phyloP scores from a whole-genome alignment of 129 eudicot genomes.

The Saussurea involucrata region DNA sequence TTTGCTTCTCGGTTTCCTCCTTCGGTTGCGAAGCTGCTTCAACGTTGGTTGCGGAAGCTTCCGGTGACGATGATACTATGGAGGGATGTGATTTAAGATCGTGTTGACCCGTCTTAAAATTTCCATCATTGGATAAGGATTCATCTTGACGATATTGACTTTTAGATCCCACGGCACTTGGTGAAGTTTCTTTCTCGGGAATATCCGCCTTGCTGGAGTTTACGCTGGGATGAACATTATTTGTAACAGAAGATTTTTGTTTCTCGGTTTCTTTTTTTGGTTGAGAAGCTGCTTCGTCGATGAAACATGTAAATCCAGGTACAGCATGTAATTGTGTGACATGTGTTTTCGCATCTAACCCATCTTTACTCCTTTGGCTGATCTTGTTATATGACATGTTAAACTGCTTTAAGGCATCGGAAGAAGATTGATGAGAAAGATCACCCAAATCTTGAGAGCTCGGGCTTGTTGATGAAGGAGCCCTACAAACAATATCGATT shows the following conservation, averaged over 20 bases:
- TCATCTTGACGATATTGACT: constrained; percentile 34
- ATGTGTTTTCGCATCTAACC: constrained; percentile 56
- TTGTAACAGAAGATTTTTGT: constrained; percentile 20
- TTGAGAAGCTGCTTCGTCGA: constrained; percentile 49
- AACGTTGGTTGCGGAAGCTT: constrained; percentile 1
- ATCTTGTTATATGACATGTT: constrained; percentile 68
- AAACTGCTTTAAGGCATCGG: constrained; percentile 54
- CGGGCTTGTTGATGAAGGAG: constrained; percentile 31
- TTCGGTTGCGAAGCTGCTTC: constrained; percentile 41
- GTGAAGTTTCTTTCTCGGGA: constrained; percentile 27
- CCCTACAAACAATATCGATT: constrained; percentile 31
- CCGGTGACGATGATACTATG: constrained; percentile 17
- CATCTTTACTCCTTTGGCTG: constrained; percentile 49
- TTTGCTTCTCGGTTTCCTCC: constrained; percentile 25
- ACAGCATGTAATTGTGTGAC: constrained; percentile 65
- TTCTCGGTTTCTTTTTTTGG: constrained; percentile 38
- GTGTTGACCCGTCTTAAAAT: constrained; percentile 15
- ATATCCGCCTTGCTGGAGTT: constrained; percentile 30
- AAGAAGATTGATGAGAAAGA: constrained; percentile 31
- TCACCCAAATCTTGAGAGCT: constrained; percentile 26
- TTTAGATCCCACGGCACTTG: constrained; percentile 29
- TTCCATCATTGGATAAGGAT: constrained; percentile 34
- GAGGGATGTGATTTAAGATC: constrained; percentile 33
- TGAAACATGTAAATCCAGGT: constrained; percentile 70
- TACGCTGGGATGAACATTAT: constrained; percentile 26